A percentile compares a stretch with the other conserved stretches of the same genome.
These are phyloP conservation scores for Arctostaphylos glauca DNA, from an alignment of 148 eudicot genomes.

Conservation along the genomic window DNA sequence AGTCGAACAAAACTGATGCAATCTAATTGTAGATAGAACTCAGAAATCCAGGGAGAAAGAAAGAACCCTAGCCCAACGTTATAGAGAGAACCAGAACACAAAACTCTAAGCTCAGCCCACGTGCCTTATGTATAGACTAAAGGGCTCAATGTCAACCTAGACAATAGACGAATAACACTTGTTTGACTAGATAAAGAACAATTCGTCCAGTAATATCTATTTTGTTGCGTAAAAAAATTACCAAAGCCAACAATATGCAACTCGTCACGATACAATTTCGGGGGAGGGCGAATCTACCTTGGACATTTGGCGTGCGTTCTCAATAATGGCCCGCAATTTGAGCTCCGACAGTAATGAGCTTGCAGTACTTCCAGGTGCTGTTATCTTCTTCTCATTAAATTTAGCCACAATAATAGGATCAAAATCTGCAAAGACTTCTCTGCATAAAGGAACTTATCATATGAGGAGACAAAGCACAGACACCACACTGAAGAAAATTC, in stretches of 20 bases:
- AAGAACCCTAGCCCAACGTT: not conserved
- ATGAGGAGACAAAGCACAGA: not conserved
- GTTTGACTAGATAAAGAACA: not conserved
- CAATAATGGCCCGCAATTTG: constrained; percentile 39
- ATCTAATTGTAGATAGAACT: not conserved
- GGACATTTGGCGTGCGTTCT: constrained; percentile 38
- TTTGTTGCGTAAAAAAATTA: not conserved
- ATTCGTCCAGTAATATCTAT: not conserved
- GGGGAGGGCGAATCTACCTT: constrained; percentile 27
- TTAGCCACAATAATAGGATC: constrained; percentile 33
- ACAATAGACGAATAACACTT: not conserved
- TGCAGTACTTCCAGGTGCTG: constrained; percentile 30
- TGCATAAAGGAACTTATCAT: constrained; percentile 13
- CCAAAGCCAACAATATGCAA: not conserved
- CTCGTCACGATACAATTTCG: not conserved
- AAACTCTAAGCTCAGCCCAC: not conserved
- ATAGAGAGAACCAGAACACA: not conserved
- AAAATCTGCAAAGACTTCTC: constrained; percentile 39
- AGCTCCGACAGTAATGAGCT: constrained; percentile 33
- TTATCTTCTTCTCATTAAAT: constrained; percentile 30
- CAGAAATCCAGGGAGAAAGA: not conserved
- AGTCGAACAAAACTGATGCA: not conserved
- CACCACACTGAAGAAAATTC: not conserved
- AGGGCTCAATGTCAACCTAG: not conserved
- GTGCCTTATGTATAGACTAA: too few relatives aligned